Percentiles rank a stretch among this genome's conserved stretches.
Evolutionary conservation across 1,139 yeast genomes (phyloP).

Genomic region (Zygotorulaspora mrakii): DNA sequence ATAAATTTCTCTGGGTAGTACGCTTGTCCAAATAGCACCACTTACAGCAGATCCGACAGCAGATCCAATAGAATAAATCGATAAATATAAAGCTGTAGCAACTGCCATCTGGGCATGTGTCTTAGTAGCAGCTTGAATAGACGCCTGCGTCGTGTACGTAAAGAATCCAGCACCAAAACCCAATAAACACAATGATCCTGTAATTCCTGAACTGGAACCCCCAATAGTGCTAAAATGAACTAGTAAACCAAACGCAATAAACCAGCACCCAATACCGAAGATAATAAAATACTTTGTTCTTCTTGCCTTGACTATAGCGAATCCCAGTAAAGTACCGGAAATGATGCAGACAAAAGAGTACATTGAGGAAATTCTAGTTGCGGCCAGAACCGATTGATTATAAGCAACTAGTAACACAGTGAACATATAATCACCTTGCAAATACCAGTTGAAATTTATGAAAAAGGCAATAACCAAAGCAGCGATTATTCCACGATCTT

Average conservation of each 20-base stretch:
- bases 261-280: conserved; percentile 52
- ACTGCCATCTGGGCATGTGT: conserved; percentile 55
- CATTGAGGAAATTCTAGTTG: conserved; percentile 58
- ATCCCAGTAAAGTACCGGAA: conserved; percentile 54
- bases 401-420: conserved; percentile 59
- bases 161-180: conserved; percentile 74
- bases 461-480: conserved; percentile 52
- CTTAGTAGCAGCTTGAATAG: conserved; percentile 56
- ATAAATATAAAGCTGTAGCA: conserved; percentile 50
- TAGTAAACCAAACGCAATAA: conserved; percentile 54
- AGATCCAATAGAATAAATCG: conserved; percentile 53
- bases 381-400: conserved; percentile 52
- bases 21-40: conserved; percentile 60
- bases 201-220: conserved; percentile 49
- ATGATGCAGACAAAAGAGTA: conserved; percentile 65
- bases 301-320: conserved; percentile 48
- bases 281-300: conserved; percentile 57
- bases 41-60: conserved; percentile 42
- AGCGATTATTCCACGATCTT: conserved; percentile 61
- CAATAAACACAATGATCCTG: conserved; percentile 58
- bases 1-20: conserved; percentile 39
- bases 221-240: conserved; percentile 47
- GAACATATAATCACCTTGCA: conserved; percentile 66
- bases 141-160: conserved; percentile 61
- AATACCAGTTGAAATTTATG: conserved; percentile 56